Conservation (phyloP, 148 eudicot genomes). For the Silene latifolia region DNA sequence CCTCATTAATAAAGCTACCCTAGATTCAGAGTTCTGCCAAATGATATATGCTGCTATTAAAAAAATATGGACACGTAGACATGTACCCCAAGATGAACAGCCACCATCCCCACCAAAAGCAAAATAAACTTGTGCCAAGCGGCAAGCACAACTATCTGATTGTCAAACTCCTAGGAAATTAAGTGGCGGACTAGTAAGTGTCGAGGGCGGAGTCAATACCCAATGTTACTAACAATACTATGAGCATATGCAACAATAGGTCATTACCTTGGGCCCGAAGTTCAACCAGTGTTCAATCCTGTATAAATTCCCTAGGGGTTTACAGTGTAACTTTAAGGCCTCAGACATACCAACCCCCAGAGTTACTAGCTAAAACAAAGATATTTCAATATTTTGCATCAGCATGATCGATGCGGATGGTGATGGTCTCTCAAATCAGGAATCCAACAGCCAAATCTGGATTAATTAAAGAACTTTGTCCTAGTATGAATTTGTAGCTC, state of each 20-base stretch:
- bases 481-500: too few species aligned
- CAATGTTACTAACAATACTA: slow-evolving; percentile 13
- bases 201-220: neutral
- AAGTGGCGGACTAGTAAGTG: neutral
- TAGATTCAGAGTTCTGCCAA: neutral
- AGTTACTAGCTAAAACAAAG: neutral
- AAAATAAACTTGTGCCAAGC: too few species aligned
- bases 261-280: slow-evolving; percentile 24
- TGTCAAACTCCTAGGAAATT: neutral
- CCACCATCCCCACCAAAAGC: neutral
- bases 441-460: slow-evolving; percentile 16
- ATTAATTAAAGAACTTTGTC: neutral
- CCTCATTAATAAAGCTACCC: neutral
- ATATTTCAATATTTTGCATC: neutral
- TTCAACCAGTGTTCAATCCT: slow-evolving; percentile 17
- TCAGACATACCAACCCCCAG: slow-evolving; percentile 15
- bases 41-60: too few species aligned
- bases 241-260: slow-evolving; percentile 20
- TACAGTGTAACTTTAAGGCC: slow-evolving; percentile 4
- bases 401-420: neutral
- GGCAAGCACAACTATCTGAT: neutral
- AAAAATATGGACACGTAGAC: too few species aligned
- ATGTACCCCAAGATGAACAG: too few species aligned
- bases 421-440: slow-evolving; percentile 13
- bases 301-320: slow-evolving; percentile 12